phyloP scores from a whole-genome alignment of 2,329 filamentous ascomycete genomes.

The Colletotrichum theobromicola region DNA sequence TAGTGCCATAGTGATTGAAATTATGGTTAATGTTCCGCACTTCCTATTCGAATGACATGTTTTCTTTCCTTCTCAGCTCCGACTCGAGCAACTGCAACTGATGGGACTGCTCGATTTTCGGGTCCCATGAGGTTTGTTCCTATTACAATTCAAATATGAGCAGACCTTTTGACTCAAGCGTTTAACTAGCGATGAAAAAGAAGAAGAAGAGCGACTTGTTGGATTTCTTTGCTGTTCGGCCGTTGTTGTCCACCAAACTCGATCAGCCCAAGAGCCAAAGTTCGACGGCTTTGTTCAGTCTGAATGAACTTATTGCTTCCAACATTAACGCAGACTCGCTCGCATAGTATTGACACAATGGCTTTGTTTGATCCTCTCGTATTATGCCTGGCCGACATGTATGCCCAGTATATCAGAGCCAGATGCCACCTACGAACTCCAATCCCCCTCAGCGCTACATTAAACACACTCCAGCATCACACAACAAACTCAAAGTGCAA shows the following conservation, averaged over 20 bases:
- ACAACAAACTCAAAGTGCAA: accelerated
- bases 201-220: accelerated
- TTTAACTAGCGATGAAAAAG: accelerated
- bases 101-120: neutral
- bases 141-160: accelerated
- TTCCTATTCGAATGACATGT: neutral
- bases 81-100: neutral
- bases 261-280: neutral
- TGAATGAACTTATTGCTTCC: too few species aligned
- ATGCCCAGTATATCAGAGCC: accelerated
- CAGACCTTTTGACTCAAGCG: accelerated
- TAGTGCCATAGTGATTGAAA: too few species aligned
- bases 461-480: accelerated
- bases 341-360: neutral
- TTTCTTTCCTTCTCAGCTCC: neutral
- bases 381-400: accelerated
- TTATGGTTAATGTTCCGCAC: too few species aligned
- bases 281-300: neutral
- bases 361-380: neutral
- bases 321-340: too few species aligned
- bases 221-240: accelerated
- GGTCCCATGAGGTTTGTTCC: accelerated
- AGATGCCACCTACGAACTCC: neutral
- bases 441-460: neutral
- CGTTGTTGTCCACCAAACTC: accelerated